phyloP scores from a whole-genome alignment of 2,329 filamentous ascomycete species.

The Xylariales sp. region DNA sequence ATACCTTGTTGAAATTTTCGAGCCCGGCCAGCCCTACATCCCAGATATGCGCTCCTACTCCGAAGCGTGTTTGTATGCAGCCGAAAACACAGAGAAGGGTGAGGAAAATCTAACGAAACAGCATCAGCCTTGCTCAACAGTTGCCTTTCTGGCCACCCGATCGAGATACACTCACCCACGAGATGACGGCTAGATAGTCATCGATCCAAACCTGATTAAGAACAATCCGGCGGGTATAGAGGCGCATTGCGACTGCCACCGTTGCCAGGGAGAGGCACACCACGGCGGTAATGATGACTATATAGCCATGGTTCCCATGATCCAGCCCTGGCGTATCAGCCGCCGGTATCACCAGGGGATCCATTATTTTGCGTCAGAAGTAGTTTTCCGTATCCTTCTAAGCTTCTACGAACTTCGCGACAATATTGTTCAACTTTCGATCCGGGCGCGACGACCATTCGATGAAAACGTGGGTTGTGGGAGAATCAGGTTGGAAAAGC shows the following conservation, averaged over 20 bases:
- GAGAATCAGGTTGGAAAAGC: too few relatives aligned
- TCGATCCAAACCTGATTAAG: slow-evolving; percentile 1
- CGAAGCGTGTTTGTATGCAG: not conserved
- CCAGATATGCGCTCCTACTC: slow-evolving; percentile 1
- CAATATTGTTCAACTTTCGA: too few relatives aligned
- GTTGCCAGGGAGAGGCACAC: not conserved
- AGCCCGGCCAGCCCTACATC: not conserved
- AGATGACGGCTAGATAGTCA: not conserved
- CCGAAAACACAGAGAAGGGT: not conserved
- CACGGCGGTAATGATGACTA: not conserved
- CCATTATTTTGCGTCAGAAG: too few relatives aligned
- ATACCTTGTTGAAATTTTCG: not conserved
- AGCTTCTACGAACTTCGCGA: too few relatives aligned
- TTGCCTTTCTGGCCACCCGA: too few relatives aligned
- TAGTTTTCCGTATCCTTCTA: too few relatives aligned
- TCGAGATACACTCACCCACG: not conserved
- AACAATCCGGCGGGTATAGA: slow-evolving; percentile 1
- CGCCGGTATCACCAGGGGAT: too few relatives aligned
- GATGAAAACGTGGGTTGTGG: too few relatives aligned
- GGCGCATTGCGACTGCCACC: not conserved
- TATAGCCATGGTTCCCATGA: not conserved
- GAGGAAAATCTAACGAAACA: not conserved
- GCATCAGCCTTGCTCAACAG: not conserved
- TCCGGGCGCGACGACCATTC: too few relatives aligned
- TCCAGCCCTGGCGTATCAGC: too few relatives aligned